Base-by-base conservation (phyloP, 225 moss, liverwort and hornwort species). In the Marchantia polymorpha region DNA sequence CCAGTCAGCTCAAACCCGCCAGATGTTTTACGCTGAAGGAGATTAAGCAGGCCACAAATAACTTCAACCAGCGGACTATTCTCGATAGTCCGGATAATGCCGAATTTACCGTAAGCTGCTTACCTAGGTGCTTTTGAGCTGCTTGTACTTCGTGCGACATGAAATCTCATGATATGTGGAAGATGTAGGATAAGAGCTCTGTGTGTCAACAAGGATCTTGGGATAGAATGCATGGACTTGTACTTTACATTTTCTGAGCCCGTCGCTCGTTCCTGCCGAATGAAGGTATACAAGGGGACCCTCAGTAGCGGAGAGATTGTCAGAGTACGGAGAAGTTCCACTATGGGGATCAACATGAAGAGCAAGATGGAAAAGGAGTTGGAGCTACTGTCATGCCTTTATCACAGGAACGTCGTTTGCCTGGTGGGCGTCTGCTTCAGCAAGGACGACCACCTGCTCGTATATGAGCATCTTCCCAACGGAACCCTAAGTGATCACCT, bases 401-500 rank as follows among this genome's bases (percentile, higher is more conserved):
- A 54, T 27, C 75, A 75, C 54, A 26, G 54, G 29, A 54, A 75
- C 58, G 27, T 75, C 19, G 55, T 75, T 29, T 17, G 15, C 75
- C 75, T 75, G 20, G 23, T 58, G 0, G 75, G 75, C 12, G 56
- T 54, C 75, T 75, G 75, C 58, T 30, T 6, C 8, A 53, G 55
- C 19, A 46, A 59, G 10, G 9, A 59, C 27, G 75, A 75, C 30
- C 75, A 58, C 54, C 26, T 75, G 5, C 2, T 75, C 23, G 75
- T 75, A 3, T 75, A 75, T 46, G 75, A 75, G 75, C 20, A 30
- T 58, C 75, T 58, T 15, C 27, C 75, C 3, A 75, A 75, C 47
- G 75, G 55, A 14, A 75, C 75, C 56, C 58, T 75, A 19, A 75
- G 58, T 29, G 75, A 75, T 56, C 75, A 75, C 56, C 56, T 75